phyloP scores from a whole-genome alignment of 2,329 filamentous ascomycete species.

The Neonectria sp. region DNA sequence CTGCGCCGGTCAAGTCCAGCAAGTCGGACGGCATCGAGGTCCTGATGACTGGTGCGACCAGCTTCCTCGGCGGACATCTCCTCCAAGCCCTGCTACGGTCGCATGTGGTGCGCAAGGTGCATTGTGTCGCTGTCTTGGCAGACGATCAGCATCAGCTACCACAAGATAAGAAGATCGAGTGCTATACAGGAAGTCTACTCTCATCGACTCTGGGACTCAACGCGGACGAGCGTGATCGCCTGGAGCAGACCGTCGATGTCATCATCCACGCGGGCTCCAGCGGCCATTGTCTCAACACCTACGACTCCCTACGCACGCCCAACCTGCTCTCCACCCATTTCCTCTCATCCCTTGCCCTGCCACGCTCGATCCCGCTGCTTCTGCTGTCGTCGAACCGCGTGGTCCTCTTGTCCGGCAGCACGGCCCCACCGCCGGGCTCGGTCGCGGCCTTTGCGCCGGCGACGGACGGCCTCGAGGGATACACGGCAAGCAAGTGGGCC shows the following conservation, averaged over 20 bases:
- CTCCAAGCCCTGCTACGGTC: conserved; percentile 24
- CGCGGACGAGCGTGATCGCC: conserved; percentile 8
- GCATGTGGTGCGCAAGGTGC: conserved; percentile 24
- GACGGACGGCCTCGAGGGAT: conserved; percentile 48
- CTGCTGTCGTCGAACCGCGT: conserved; percentile 31
- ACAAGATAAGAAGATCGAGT: conserved; percentile 12
- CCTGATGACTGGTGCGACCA: conserved; percentile 31
- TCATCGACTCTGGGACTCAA: conserved; percentile 26
- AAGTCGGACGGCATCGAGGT: conserved; percentile 21
- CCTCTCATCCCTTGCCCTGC: conserved; percentile 25
- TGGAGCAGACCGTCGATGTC: conserved; percentile 19
- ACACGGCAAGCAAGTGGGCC: conserved; percentile 52
- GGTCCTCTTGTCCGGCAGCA: conserved; percentile 24
- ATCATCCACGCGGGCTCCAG: conserved; percentile 33
- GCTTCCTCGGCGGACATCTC: conserved; percentile 37
- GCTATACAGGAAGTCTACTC: conserved; percentile 24
- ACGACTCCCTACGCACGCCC: conserved; percentile 24
- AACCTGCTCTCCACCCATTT: conserved; percentile 29
- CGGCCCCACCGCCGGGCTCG: conserved; percentile 26
- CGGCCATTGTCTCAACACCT: conserved; percentile 35
- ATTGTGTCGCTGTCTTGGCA: conserved; percentile 32
- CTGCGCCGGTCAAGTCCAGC: background rate
- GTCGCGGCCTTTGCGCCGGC: conserved; percentile 32
- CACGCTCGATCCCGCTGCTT: conserved; percentile 26
- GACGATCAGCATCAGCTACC: conserved; percentile 18